These are phyloP conservation scores for Discostella stelligera DNA, from an alignment of 352 stramenopile species.

Conservation along the genomic window DNA sequence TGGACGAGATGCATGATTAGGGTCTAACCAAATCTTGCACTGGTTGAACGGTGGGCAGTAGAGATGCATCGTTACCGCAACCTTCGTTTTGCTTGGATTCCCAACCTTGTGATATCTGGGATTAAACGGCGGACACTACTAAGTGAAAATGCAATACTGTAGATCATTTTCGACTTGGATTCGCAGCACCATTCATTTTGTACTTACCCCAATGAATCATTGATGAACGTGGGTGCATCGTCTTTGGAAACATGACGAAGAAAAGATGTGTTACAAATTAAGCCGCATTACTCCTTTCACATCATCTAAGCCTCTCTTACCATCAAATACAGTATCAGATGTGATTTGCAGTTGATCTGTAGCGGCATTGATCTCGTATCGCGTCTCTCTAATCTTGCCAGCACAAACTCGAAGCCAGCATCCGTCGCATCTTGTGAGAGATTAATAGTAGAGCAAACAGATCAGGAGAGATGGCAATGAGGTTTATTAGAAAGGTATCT, in stretches of 20 bases:
- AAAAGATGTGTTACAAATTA: no score
- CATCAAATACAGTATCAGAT: conserved; percentile 39
- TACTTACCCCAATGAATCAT: conserved; percentile 70
- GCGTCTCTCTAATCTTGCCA: conserved; percentile 87
- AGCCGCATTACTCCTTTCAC: background rate
- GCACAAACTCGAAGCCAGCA: conserved; percentile 90
- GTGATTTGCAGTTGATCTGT: conserved; percentile 46
- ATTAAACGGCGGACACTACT: background rate
- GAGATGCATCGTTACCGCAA: conserved; percentile 90
- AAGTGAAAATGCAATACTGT: background rate
- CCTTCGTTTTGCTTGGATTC: conserved; percentile 68
- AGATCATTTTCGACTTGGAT: background rate
- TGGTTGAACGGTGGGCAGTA: conserved; percentile 90
- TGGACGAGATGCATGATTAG: conserved; percentile 71
- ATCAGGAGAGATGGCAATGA: background rate
- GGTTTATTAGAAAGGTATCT: no score
- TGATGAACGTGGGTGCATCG: conserved; percentile 44
- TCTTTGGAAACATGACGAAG: conserved; percentile 18
- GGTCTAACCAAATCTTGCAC: conserved; percentile 88
- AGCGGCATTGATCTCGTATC: conserved; percentile 76
- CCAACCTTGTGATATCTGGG: conserved; percentile 90
- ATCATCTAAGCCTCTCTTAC: conserved; percentile 23
- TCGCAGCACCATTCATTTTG: background rate
- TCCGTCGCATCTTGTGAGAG: conserved; percentile 73
- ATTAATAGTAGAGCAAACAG: background rate